phyloP scores from a whole-genome alignment of 305 asterid species.

The Petunia hybrid region DNA sequence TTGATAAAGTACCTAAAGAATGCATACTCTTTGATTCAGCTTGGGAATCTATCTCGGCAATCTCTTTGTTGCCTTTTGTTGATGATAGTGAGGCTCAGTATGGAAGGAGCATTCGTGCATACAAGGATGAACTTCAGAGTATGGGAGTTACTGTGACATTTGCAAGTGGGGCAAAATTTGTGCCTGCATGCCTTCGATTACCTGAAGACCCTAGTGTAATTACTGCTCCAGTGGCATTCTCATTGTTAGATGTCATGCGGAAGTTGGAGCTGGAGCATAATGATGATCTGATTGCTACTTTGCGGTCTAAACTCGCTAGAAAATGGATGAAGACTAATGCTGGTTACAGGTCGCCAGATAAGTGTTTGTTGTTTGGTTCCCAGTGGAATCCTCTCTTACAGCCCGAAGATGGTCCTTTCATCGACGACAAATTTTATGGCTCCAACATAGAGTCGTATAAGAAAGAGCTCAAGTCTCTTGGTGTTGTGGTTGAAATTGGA shows the following conservation, averaged over 20 bases:
- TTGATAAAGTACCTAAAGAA: slow-evolving; percentile 39
- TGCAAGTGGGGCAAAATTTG: slow-evolving; percentile 35
- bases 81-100: slow-evolving; percentile 44
- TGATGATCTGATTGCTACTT: slow-evolving; percentile 8
- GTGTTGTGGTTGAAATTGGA: slow-evolving; percentile 38
- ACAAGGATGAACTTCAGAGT: slow-evolving; percentile 39
- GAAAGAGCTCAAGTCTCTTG: slow-evolving; percentile 42
- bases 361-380: slow-evolving; percentile 43
- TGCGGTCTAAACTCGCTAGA: slow-evolving; percentile 32
- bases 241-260: slow-evolving; percentile 40
- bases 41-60: slow-evolving; percentile 43
- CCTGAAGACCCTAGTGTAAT: slow-evolving; percentile 39
- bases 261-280: slow-evolving; percentile 5
- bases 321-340: slow-evolving; percentile 46
- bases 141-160: slow-evolving; percentile 43
- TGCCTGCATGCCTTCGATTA: slow-evolving; percentile 40
- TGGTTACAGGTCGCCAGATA: slow-evolving; percentile 44
- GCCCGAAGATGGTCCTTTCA: slow-evolving; percentile 48
- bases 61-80: slow-evolving; percentile 46
- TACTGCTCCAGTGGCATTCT: slow-evolving; percentile 35
- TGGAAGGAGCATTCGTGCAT: slow-evolving; percentile 38
- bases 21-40: slow-evolving; percentile 43
- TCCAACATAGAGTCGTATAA: slow-evolving; percentile 37
- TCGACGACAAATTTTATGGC: slow-evolving; percentile 45
- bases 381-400: slow-evolving; percentile 39